phyloP scores from a whole-genome alignment of 768 basidiomycete genomes.

The Hericium erinaceus region DNA sequence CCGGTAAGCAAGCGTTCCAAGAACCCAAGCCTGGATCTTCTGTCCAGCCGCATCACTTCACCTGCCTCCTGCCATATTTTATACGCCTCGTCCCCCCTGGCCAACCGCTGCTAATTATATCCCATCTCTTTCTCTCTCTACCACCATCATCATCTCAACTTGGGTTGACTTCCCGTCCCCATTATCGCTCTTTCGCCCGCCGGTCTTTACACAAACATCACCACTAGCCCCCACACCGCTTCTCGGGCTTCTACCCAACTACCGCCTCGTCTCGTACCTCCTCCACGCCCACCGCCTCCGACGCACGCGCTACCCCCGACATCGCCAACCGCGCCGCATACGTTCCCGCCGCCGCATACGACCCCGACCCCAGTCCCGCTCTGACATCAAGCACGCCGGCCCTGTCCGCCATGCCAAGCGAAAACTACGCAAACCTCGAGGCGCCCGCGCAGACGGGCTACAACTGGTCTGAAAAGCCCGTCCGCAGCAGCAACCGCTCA shows the following conservation, averaged over 20 bases:
- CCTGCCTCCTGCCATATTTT: too few relatives aligned
- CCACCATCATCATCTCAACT: not conserved
- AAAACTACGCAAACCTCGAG: conserved; percentile 1
- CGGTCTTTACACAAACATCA: not conserved
- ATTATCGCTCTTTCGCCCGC: not conserved
- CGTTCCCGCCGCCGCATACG: not conserved
- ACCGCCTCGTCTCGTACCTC: not conserved
- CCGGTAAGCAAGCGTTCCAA: conserved; percentile 1
- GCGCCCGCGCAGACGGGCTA: not conserved
- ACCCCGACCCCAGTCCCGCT: not conserved
- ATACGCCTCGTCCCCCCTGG: not conserved
- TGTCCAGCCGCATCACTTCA: too few relatives aligned
- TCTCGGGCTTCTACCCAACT: not conserved
- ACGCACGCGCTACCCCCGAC: not conserved
- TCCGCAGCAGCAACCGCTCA: not conserved
- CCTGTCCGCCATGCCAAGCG: not conserved
- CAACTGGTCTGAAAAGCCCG: conserved; percentile 5
- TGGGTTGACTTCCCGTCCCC: not conserved
- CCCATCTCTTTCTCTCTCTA: not conserved
- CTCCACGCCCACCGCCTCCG: not conserved
- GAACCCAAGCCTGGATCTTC: too few relatives aligned
- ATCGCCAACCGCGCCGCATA: conserved; percentile 4
- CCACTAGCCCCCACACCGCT: conserved; percentile 1
- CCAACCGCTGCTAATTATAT: not conserved
- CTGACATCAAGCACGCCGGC: not conserved